These are phyloP conservation scores for Psilocybe azurescens DNA, from an alignment of 768 basidiomycete genomes.

Conservation along the genomic window DNA sequence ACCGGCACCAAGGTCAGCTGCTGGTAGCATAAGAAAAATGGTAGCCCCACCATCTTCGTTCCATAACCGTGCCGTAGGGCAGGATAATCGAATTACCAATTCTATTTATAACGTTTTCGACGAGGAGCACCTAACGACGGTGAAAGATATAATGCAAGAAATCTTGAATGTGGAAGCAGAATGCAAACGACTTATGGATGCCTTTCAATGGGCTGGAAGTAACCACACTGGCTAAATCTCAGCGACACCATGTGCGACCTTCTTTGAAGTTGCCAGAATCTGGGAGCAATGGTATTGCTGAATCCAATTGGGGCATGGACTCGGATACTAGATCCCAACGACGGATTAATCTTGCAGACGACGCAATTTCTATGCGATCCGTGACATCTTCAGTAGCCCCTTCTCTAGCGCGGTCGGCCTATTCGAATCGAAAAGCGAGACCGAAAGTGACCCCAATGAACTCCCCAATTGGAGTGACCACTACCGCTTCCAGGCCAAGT, in stretches of 20 bases:
- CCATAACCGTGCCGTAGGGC: conserved; percentile 40
- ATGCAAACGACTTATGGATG: conserved; percentile 71
- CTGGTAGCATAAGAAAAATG: conserved; percentile 51
- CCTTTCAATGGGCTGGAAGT: conserved; percentile 83
- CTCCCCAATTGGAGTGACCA: conserved; percentile 28
- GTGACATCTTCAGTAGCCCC: conserved; percentile 54
- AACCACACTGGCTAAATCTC: conserved; percentile 60
- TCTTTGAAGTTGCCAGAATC: conserved; percentile 28
- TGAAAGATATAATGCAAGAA: conserved; percentile 67
- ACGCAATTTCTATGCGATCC: conserved; percentile 58
- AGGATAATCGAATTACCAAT: conserved; percentile 42
- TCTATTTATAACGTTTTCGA: conserved; percentile 50
- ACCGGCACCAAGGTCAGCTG: conserved; percentile 44
- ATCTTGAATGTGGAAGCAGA: conserved; percentile 76
- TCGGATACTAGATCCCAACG: conserved; percentile 41
- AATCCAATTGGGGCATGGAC: conserved; percentile 40
- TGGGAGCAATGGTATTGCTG: conserved; percentile 23
- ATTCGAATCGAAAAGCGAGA: conserved; percentile 41
- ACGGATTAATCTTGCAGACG: conserved; percentile 48
- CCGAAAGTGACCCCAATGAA: conserved; percentile 37
- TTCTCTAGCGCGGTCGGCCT: conserved; percentile 51
- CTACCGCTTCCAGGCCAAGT: conserved; percentile 35
- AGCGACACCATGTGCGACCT: conserved; percentile 34
- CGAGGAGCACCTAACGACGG: conserved; percentile 63
- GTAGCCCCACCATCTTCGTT: conserved; percentile 69